A percentile compares a stretch with the other conserved stretches of the same genome.
phyloP scores from a whole-genome alignment of 805 yeast genomes.

The Metschnikowia kofuensis region DNA sequence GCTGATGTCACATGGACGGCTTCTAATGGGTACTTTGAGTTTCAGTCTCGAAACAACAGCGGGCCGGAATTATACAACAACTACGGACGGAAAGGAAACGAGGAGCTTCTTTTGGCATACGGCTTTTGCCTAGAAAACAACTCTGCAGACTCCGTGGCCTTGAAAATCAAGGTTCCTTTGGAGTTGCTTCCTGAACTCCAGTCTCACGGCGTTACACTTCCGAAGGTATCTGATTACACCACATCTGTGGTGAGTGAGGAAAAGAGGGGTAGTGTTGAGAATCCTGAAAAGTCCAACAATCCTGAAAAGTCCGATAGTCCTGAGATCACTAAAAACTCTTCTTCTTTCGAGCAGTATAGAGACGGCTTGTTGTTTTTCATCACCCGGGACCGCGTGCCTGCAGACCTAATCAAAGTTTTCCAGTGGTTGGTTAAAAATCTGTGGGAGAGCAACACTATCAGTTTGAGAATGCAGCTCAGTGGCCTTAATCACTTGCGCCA shows the following conservation, averaged over 20 bases:
- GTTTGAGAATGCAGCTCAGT: slow-evolving; percentile 56
- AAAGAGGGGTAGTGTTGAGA: too few species aligned
- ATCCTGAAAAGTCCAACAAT: too few species aligned
- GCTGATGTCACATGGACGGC: slow-evolving; percentile 64
- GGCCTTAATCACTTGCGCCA: slow-evolving; percentile 54
- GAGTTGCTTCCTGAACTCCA: slow-evolving; percentile 30
- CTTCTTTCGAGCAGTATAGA: slow-evolving; percentile 15
- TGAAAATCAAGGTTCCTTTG: slow-evolving; percentile 55
- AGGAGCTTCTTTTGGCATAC: slow-evolving; percentile 74
- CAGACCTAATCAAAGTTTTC: slow-evolving; percentile 49
- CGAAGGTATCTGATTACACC: slow-evolving; percentile 36
- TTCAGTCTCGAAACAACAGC: slow-evolving; percentile 34
- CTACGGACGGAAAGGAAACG: slow-evolving; percentile 87
- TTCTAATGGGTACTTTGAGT: slow-evolving; percentile 30
- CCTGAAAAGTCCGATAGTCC: neutral
- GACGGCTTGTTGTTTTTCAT: slow-evolving; percentile 42
- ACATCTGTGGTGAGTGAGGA: slow-evolving; percentile 26
- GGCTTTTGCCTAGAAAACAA: slow-evolving; percentile 69
- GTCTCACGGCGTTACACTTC: slow-evolving; percentile 36
- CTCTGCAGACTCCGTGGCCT: slow-evolving; percentile 53
- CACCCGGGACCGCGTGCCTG: slow-evolving; percentile 36
- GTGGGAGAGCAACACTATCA: slow-evolving; percentile 43
- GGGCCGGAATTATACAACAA: slow-evolving; percentile 59
- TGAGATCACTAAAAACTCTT: neutral
- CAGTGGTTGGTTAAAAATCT: slow-evolving; percentile 48